phyloP scores from a whole-genome alignment of 2,329 filamentous ascomycete species.

The Colletotrichum melonis region DNA sequence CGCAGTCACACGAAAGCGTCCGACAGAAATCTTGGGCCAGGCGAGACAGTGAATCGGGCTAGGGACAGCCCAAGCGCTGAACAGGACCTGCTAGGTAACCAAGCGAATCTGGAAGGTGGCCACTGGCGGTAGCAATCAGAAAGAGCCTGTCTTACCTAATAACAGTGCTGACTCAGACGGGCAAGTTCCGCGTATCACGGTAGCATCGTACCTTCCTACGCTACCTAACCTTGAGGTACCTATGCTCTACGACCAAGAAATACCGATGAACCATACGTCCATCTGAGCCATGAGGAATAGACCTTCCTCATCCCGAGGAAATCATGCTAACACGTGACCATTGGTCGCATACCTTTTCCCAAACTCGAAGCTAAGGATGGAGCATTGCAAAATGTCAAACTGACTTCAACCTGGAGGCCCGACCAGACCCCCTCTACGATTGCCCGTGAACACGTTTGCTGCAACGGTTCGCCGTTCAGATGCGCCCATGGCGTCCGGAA shows the following conservation, averaged over 20 bases:
- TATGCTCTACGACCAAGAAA: too few relatives aligned
- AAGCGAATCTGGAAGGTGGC: not conserved
- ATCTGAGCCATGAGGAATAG: not conserved
- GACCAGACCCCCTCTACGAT: slow-evolving; percentile 27
- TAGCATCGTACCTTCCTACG: not conserved
- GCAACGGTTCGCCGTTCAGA: slow-evolving; percentile 7
- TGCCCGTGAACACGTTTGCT: slow-evolving; percentile 26
- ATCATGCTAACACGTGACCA: not conserved
- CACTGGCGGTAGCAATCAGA: not conserved
- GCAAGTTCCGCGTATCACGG: not conserved
- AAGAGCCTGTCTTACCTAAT: not conserved
- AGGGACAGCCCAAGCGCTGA: slow-evolving; percentile 1
- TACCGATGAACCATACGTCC: not conserved
- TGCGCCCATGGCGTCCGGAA: slow-evolving; percentile 25
- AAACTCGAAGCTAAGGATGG: not conserved
- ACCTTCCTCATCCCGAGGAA: not conserved
- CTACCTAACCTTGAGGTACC: too few relatives aligned
- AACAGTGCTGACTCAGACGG: not conserved
- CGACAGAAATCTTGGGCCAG: slow-evolving; percentile 2
- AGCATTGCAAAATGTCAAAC: slow-evolving; percentile 9
- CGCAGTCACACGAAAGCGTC: slow-evolving; percentile 1
- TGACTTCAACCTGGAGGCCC: slow-evolving; percentile 26
- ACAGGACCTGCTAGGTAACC: not conserved
- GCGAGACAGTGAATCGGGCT: slow-evolving; percentile 21
- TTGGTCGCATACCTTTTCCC: not conserved